phyloP scores from a whole-genome alignment of 345 rosid genomes.

The Hypericum androsaemum region DNA sequence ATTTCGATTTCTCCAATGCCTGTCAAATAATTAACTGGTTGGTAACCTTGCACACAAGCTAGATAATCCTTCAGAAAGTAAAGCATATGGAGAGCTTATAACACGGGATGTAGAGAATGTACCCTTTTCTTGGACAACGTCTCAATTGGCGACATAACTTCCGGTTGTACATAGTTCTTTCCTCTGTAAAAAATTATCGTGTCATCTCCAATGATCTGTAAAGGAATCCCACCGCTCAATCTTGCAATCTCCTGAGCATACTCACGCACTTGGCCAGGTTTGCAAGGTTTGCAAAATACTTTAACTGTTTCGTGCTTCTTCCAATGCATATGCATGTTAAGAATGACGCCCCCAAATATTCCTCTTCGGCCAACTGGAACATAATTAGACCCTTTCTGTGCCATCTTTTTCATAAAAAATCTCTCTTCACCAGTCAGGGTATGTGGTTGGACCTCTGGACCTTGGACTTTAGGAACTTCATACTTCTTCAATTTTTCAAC shows the following conservation, averaged over 20 bases:
- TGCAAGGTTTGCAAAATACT: constrained; percentile 76
- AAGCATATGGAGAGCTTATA: neutral
- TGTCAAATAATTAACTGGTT: constrained; percentile 18
- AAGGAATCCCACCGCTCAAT: constrained; percentile 80
- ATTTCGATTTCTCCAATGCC: constrained; percentile 83
- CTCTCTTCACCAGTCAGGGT: constrained; percentile 78
- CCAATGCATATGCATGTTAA: constrained; percentile 96
- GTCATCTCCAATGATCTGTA: constrained; percentile 66
- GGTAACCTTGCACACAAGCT: neutral
- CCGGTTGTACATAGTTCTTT: constrained; percentile 75
- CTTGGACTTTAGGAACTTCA: constrained; percentile 72
- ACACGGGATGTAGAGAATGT: too few relatives aligned
- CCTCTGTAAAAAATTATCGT: constrained; percentile 74
- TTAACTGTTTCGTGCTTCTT: constrained; percentile 91
- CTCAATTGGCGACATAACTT: constrained; percentile 83
- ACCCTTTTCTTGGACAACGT: constrained; percentile 82
- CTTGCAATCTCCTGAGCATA: constrained; percentile 67
- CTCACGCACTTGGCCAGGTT: constrained; percentile 61
- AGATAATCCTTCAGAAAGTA: neutral
- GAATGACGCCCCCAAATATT: constrained; percentile 79
- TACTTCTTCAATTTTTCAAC: constrained; percentile 74
- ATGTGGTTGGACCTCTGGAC: constrained; percentile 69
- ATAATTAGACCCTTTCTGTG: constrained; percentile 78
- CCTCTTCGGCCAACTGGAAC: constrained; percentile 83
- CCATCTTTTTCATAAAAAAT: constrained; percentile 71